Evolutionary conservation across 352 stramenopile species (phyloP).

Genomic region (Phytophthora litchii): DNA sequence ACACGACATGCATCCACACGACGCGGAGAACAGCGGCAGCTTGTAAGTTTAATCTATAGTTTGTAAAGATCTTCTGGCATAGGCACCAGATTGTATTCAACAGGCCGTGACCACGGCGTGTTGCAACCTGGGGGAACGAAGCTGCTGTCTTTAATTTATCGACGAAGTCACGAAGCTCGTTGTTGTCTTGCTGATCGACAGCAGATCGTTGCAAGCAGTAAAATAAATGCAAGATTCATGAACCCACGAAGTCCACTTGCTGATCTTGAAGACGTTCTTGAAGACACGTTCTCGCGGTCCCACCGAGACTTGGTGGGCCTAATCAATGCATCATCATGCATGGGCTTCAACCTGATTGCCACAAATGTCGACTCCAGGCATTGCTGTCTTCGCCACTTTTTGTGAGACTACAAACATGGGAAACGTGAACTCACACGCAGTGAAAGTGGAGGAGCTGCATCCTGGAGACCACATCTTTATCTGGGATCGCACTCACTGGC

Average conservation of each 20-base stretch:
- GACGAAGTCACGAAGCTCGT: conserved; percentile 11
- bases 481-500: conserved; percentile 70
- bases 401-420: conserved; percentile 35
- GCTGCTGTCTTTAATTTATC: conserved; percentile 30
- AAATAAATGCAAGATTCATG: conserved; percentile 18
- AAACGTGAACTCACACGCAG: conserved; percentile 61
- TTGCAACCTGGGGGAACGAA: conserved; percentile 3
- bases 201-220: conserved; percentile 19
- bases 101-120: not conserved
- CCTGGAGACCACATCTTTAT: conserved; percentile 74
- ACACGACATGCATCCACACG: not conserved
- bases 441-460: conserved; percentile 45
- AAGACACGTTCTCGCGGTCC: conserved; percentile 1
- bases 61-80: conserved; percentile 26
- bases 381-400: not conserved
- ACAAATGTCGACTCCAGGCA: not conserved
- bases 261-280: conserved; percentile 4
- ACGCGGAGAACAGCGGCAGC: not conserved
- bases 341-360: conserved; percentile 1
- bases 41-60: conserved; percentile 26
- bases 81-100: conserved; percentile 22
- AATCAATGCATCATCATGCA: conserved; percentile 12
- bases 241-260: conserved; percentile 4
- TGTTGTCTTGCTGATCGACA: conserved; percentile 10
- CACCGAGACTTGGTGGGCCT: not conserved